These are phyloP conservation scores for Sphagnum contortum DNA, from an alignment of 225 moss, liverwort and hornwort species.

Conservation along the genomic window DNA sequence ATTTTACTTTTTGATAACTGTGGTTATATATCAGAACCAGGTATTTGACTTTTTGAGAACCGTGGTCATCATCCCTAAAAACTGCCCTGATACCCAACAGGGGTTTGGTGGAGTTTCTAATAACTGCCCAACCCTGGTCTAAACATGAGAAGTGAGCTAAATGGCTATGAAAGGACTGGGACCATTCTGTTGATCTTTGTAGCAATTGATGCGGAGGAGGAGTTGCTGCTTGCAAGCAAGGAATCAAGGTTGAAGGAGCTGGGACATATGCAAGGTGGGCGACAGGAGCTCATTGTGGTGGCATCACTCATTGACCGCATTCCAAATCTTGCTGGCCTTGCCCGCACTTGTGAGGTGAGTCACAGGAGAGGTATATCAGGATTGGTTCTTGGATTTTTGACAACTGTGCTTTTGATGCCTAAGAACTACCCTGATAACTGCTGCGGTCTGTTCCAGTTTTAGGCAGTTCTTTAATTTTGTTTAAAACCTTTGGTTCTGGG, in stretches of 20 bases:
- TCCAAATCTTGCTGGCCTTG: conserved; percentile 50
- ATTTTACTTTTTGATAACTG: no score
- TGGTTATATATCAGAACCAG: no score
- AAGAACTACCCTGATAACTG: background rate
- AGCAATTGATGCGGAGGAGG: conserved; percentile 34
- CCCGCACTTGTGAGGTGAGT: conserved; percentile 71
- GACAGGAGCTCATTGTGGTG: conserved; percentile 57
- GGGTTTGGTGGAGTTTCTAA: no score
- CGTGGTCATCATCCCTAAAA: no score
- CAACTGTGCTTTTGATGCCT: background rate
- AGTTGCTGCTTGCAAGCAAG: conserved; percentile 34
- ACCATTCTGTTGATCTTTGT: background rate
- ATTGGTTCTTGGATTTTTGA: background rate
- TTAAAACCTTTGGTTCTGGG: no score
- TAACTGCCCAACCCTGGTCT: no score
- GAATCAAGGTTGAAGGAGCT: conserved; percentile 45
- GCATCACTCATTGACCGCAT: conserved; percentile 42
- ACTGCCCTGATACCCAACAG: background rate
- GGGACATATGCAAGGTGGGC: conserved; percentile 30
- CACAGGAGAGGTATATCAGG: background rate
- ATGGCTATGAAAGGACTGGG: no score
- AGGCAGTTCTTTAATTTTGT: no score
- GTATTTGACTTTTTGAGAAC: no score
- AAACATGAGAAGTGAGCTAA: no score
- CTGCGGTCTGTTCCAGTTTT: background rate